Conservation (phyloP, 345 rosid genomes). For the Bruguiera parviflora region DNA sequence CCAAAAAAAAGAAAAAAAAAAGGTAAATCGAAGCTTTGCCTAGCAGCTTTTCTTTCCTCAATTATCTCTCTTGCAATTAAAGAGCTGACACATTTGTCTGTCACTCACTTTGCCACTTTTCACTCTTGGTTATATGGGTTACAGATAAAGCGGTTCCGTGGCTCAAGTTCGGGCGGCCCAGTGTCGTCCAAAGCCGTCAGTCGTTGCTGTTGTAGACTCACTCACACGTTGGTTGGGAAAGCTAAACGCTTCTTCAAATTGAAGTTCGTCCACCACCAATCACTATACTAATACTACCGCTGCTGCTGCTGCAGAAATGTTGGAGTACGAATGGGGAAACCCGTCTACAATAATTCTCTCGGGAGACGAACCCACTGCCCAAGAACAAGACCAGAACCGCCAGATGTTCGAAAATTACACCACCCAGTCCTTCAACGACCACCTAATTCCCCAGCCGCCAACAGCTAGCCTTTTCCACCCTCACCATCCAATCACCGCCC, state of each 20-base stretch:
- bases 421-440: conserved; percentile 30
- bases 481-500: conserved; percentile 24
- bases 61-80: conserved; percentile 8
- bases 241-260: no score
- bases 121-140: conserved; percentile 3
- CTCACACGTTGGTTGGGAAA: no score
- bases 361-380: conserved; percentile 32
- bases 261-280: no score
- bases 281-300: no score
- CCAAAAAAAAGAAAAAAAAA: not conserved
- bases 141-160: not conserved
- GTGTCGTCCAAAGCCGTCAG: no score
- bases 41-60: conserved; percentile 4
- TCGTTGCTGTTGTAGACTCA: no score
- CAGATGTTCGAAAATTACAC: conserved; percentile 43
- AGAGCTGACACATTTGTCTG: conserved; percentile 33
- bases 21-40: conserved; percentile 7
- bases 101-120: not conserved
- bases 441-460: conserved; percentile 23
- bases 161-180: no score
- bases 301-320: conserved; percentile 32
- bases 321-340: conserved; percentile 91
- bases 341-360: conserved; percentile 48
- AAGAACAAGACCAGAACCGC: conserved; percentile 52
- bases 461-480: conserved; percentile 7